Evolutionary conservation across 2,329 filamentous ascomycete genomes (phyloP).

Genomic region (Hypoxylon sp.): DNA sequence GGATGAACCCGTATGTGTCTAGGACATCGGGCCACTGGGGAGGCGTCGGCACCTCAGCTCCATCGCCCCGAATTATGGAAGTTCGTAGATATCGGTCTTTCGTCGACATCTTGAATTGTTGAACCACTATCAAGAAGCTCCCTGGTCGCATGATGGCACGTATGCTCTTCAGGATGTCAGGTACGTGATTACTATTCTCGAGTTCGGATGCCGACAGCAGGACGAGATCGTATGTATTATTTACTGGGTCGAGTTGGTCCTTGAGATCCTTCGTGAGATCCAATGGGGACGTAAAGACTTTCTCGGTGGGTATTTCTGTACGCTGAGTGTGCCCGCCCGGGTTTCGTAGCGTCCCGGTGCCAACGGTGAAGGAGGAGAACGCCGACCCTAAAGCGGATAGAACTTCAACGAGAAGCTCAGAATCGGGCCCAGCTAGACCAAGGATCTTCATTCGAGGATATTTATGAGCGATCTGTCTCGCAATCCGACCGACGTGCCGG

Average conservation of each 20-base stretch:
- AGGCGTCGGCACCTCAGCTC: conserved; percentile 48
- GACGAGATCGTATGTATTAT: conserved; percentile 53
- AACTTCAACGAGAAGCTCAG: conserved; percentile 53
- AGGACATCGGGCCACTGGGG: conserved; percentile 56
- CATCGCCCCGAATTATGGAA: not conserved
- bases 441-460: conserved; percentile 59
- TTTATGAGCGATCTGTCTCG: conserved; percentile 58
- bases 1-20: conserved; percentile 54
- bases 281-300: conserved; percentile 38
- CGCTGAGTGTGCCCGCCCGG: not conserved
- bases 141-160: conserved; percentile 55
- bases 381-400: conserved; percentile 52
- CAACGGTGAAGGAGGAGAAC: conserved; percentile 54
- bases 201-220: conserved; percentile 56
- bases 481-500: conserved; percentile 54
- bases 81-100: conserved; percentile 42
- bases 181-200: conserved; percentile 46
- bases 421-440: conserved; percentile 53
- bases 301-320: conserved; percentile 22
- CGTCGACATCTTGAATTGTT: conserved; percentile 34
- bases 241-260: conserved; percentile 29
- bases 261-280: conserved; percentile 41
- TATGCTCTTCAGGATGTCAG: conserved; percentile 48
- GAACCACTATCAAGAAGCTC: conserved; percentile 56
- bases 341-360: conserved; percentile 40